phyloP scores from a whole-genome alignment of 2,329 filamentous ascomycete species.

The Tolypocladium guangdongense region DNA sequence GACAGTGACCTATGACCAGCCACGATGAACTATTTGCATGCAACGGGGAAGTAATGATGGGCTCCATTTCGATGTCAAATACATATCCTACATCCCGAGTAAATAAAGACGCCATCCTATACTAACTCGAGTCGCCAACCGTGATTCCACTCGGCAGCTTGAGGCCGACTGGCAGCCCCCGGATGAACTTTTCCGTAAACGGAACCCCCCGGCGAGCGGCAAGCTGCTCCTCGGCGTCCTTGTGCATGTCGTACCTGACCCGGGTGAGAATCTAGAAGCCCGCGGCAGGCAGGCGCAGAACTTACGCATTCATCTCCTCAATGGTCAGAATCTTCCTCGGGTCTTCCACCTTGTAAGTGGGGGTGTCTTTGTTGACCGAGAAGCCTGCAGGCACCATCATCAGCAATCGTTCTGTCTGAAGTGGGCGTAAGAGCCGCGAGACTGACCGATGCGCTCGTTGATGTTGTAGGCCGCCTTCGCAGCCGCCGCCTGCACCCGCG shows the following conservation, averaged over 20 bases:
- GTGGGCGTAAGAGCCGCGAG: too few species aligned
- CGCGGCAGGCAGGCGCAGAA: not conserved
- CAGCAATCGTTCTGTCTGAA: not conserved
- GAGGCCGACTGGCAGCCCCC: slow-evolving; percentile 35
- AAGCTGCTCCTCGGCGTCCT: slow-evolving; percentile 39
- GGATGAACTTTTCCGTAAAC: slow-evolving; percentile 27
- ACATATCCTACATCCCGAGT: not conserved
- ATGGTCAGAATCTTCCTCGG: slow-evolving; percentile 53
- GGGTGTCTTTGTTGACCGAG: slow-evolving; percentile 44
- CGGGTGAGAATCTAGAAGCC: not conserved
- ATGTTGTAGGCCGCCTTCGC: slow-evolving; percentile 50
- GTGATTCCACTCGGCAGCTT: slow-evolving; percentile 37
- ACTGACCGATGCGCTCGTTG: slow-evolving; percentile 47
- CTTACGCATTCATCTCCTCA: slow-evolving; percentile 57
- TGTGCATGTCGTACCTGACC: slow-evolving; percentile 46
- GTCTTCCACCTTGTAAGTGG: slow-evolving; percentile 51
- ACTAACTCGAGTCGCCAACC: slow-evolving; percentile 11
- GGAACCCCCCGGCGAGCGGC: slow-evolving; percentile 19
- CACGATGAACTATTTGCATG: too few species aligned
- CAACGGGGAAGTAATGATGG: not conserved
- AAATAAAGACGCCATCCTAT: not conserved
- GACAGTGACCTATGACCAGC: not conserved
- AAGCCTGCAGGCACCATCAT: slow-evolving; percentile 32
- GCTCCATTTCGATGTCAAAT: not conserved
- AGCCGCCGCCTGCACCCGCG: slow-evolving; percentile 44